Evolutionary conservation across 1,139 yeast genomes (phyloP), one percentile per base, ranked within the genome.

Genomic region (Taphrina deformans): DNA sequence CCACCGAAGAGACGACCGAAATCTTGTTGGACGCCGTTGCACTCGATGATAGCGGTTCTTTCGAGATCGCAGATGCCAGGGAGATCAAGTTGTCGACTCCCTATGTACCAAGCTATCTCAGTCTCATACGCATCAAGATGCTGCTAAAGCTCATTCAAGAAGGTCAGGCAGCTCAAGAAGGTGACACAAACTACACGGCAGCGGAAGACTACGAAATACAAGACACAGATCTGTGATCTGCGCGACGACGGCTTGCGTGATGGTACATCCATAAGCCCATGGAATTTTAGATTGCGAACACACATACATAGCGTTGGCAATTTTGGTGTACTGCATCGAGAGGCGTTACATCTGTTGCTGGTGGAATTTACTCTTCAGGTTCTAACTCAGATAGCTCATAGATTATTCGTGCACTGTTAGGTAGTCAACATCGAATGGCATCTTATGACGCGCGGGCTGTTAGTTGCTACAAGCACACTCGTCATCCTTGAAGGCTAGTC

Each of bases 1-100:
- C 87, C 77, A 82, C 84, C 64, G 83, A 73, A 61, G 72, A 71
- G 59, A 72, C 72, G 59, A 70, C 71, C 52, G 73, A 74, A 52
- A 71, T 75, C 56, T 69, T 79, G 62, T 69, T 79, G 68, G 85
- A 86, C 71, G 82, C 85, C 69, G 82, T 85, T 26, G 82, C 87
- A 50, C 86, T 92, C 9, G 77, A 82, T 10, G 82, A 79, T 67
- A 82, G 80, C 66, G 97, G 96, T 1, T 92, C 95, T 72, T 93
- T 92, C 76, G 90, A 96, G 79, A 83, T 86, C 68, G 88, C 90
- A 66, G 88, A 85, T 67, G 87, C 95, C 58, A 84, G 99, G 72
- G 92, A 90, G 65, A 86, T 93, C 76, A 85, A 89, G 66, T 92
- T 95, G 61, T 98, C 93, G 77, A 96, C 97, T 1, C 63, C 63